Conservation (phyloP, 2,329 filamentous ascomycete species). For the Fonsecaea pedrosoi region DNA sequence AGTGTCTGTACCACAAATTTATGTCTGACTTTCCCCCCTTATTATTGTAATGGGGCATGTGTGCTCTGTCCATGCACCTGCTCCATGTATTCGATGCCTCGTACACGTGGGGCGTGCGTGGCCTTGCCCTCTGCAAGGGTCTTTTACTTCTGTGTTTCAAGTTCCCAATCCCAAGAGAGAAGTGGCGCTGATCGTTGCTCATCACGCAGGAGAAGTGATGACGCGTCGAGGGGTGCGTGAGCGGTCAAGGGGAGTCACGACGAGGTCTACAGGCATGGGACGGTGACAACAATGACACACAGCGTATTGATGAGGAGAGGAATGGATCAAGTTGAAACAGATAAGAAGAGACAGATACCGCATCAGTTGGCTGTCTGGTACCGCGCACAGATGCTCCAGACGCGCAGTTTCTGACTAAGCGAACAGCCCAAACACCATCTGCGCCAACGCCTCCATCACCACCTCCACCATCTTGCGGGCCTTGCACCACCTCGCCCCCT, state of each 20-base stretch:
- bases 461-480: not conserved
- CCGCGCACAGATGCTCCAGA: not conserved
- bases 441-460: not conserved
- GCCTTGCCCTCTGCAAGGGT: constrained; percentile 10
- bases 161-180: not conserved
- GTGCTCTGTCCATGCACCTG: not conserved
- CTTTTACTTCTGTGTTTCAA: constrained; percentile 1
- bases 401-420: not conserved
- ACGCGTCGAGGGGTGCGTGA: not conserved
- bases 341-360: not conserved
- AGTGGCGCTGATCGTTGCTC: not conserved
- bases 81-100: no score
- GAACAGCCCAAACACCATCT: not conserved
- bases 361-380: not conserved
- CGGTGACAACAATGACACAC: not conserved
- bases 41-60: not conserved
- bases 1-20: not conserved
- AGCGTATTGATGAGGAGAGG: not conserved
- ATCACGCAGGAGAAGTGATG: not conserved
- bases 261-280: not conserved
- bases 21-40: not conserved
- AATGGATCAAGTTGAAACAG: not conserved
- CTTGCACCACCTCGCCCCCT: not conserved
- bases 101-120: not conserved
- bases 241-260: not conserved